phyloP scores from a whole-genome alignment of 2,329 filamentous ascomycete species.

The Penicillium crustosum region DNA sequence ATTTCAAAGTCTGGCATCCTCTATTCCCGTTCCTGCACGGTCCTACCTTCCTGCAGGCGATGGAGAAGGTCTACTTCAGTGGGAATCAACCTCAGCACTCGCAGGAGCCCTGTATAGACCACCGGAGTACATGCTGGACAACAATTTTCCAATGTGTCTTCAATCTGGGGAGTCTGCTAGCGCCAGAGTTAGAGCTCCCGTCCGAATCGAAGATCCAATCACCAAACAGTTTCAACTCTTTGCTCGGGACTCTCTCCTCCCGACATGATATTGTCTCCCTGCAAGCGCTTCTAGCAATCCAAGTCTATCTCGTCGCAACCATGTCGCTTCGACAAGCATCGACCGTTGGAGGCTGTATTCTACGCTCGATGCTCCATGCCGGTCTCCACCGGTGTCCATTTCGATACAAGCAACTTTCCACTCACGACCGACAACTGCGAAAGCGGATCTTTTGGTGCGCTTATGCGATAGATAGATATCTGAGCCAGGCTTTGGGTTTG shows the following conservation, averaged over 20 bases:
- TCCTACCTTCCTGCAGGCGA: conserved; percentile 48
- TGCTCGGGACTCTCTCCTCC: conserved; percentile 41
- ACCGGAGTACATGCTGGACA: conserved; percentile 34
- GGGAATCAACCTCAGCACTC: neutral
- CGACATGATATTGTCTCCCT: conserved; percentile 49
- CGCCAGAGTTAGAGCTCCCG: conserved; percentile 35
- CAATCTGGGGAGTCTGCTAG: conserved; percentile 46
- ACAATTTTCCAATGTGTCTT: conserved; percentile 53
- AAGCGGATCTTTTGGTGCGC: conserved; percentile 47
- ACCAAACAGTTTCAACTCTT: conserved; percentile 38
- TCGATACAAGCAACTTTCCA: conserved; percentile 49
- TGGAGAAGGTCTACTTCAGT: conserved; percentile 46
- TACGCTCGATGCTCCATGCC: conserved; percentile 51
- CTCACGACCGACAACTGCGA: conserved; percentile 41
- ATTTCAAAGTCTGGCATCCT: conserved; percentile 55
- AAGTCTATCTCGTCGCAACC: conserved; percentile 50
- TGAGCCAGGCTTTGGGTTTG: conserved; percentile 42
- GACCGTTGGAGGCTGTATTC: conserved; percentile 49
- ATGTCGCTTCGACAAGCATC: conserved; percentile 53
- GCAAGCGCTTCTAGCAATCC: conserved; percentile 51
- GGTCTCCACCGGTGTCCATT: conserved; percentile 55
- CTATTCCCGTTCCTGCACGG: conserved; percentile 55
- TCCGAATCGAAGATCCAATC: conserved; percentile 40
- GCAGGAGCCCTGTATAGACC: conserved; percentile 10
- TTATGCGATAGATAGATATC: conserved; percentile 44